Base-by-base conservation (phyloP, 179 eudicot genomes). In the Beta corolliflora region DNA sequence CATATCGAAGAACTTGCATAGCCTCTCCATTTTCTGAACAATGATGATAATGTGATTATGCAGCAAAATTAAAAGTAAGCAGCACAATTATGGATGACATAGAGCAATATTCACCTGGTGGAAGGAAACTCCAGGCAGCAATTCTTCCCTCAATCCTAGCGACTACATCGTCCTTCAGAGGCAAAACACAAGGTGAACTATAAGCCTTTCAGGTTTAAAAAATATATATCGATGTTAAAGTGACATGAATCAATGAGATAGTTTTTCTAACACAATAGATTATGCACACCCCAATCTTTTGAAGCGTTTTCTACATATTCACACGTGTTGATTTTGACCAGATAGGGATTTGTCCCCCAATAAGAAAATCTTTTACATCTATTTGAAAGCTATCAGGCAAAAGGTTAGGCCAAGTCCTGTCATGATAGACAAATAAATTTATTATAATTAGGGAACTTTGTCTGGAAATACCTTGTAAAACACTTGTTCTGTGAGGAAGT, bases 111-210 rank as follows among this genome's bases (percentile, higher is more conserved):
- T 76, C 86, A 93, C 98, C 98, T 87, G 29, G 70, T 11, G 99
- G 98, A 79, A 93, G 95, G 87, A 95, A 95, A 44, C 97, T 92
- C 98, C 98, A 95, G 54, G 95, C 91, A 46, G 95, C 93, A 83
- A 95, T 89, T 84, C 88, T 90, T 54, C 88, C 88, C 89, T 95
- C 99, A 46, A 93, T 82, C 48, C 84, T 82, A 25, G 94, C 86
- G 66, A 95, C 90, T 25, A 92, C 84, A 36, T 91, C 93, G 78
- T 95, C 97, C 98, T 92, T 72, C 75, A 88, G 48, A 72, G 79
- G 60, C 10, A 75, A 73, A 80, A 68, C 7, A 80, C 8, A 72
- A 7, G 4, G 18, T n/a, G 11, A 36, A 48, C 13, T 8, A 63
- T n/a, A 73, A 73, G 25, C 9, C 65, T 77, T 67, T 46, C 25